A percentile compares a stretch with the other conserved stretches of the same genome.
These are phyloP conservation scores for Plectosphaerella sp. DNA, from an alignment of 2,329 filamentous ascomycete species.

Conservation along the genomic window DNA sequence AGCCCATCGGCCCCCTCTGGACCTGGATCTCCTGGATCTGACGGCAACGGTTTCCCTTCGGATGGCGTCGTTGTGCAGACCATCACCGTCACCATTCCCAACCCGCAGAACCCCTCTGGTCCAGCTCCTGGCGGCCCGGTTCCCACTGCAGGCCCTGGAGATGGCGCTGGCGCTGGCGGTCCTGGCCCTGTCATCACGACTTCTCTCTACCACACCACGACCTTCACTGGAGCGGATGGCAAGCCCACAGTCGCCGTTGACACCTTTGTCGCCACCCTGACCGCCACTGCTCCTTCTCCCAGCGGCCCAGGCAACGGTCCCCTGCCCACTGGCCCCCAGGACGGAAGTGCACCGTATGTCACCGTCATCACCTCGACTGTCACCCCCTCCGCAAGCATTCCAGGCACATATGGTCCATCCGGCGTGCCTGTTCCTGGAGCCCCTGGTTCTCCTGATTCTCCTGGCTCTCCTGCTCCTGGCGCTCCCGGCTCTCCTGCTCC, in stretches of 20 bases:
- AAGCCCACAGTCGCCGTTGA: conserved; percentile 21
- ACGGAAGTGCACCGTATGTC: not conserved
- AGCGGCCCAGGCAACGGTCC: not conserved
- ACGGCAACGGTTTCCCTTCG: not conserved
- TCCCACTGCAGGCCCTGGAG: not conserved
- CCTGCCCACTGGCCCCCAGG: not conserved
- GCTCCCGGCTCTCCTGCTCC: not conserved
- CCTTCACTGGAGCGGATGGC: conserved; percentile 20
- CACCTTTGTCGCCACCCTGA: conserved; percentile 20
- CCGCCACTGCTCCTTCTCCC: conserved; percentile 6
- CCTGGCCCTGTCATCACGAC: conserved; percentile 13
- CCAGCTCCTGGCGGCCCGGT: not conserved
- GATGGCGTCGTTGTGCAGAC: conserved; percentile 1
- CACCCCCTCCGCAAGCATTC: not conserved
- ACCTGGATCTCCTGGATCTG: not conserved
- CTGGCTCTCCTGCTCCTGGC: not conserved
- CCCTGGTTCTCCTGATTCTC: too few relatives aligned
- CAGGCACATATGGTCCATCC: not conserved
- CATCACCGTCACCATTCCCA: not conserved
- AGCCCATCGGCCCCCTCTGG: not conserved
- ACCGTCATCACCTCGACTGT: conserved; percentile 2
- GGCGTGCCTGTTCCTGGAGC: not conserved
- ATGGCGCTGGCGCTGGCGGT: not conserved
- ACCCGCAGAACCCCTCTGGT: not conserved
- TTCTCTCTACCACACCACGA: conserved; percentile 19